Conservation (phyloP, 495 filamentous ascomycete species). For the Polyplosphaeria fusca region DNA sequence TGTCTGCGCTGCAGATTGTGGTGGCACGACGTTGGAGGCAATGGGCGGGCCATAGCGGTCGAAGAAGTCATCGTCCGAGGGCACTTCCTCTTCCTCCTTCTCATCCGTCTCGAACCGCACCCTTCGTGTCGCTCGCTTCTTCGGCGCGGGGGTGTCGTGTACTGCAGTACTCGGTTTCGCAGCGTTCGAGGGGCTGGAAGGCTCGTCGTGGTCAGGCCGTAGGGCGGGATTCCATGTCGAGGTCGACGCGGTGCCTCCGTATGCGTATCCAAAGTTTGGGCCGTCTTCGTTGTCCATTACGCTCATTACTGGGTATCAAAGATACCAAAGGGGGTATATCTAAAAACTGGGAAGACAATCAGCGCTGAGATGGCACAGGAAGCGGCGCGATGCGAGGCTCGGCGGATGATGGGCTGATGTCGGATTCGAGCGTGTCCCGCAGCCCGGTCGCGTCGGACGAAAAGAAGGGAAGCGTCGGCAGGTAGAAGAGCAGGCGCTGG, state of each 20-base stretch:
- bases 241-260: slow-evolving; percentile 9
- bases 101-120: background rate
- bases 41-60: slow-evolving; percentile 24
- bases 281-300: slow-evolving; percentile 33
- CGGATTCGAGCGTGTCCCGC: background rate
- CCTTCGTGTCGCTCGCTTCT: background rate
- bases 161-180: background rate
- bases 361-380: slow-evolving; percentile 7
- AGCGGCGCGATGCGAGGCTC: background rate
- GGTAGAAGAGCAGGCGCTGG: too few species aligned
- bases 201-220: slow-evolving; percentile 22
- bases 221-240: slow-evolving; percentile 37
- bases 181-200: background rate
- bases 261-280: slow-evolving; percentile 35
- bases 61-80: slow-evolving; percentile 42
- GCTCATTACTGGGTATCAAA: slow-evolving; percentile 27
- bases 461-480: background rate
- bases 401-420: slow-evolving; percentile 9
- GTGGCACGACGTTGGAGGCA: background rate
- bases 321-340: slow-evolving; percentile 35
- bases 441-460: background rate
- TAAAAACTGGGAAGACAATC: slow-evolving; percentile 22
- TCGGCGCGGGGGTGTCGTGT: background rate
- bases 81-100: slow-evolving; percentile 5
- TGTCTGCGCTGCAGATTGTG: background rate